These are phyloP conservation scores for Aspergillus steynii DNA, from an alignment of 495 filamentous ascomycete species.

Conservation along the genomic window DNA sequence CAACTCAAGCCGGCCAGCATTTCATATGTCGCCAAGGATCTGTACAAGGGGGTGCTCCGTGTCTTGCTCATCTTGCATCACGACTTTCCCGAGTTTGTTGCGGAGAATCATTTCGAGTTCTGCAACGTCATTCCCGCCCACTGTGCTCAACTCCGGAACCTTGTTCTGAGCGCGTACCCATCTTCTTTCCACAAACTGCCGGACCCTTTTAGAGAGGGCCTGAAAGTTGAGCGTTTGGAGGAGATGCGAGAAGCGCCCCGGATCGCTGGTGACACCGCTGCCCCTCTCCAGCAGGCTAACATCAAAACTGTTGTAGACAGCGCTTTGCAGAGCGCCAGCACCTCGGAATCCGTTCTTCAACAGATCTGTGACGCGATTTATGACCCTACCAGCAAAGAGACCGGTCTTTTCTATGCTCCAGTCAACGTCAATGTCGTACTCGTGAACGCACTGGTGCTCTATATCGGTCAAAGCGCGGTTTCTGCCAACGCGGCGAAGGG, in stretches of 20 bases:
- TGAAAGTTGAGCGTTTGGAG: conserved; percentile 79
- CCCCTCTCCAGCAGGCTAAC: conserved; percentile 58
- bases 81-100: conserved; percentile 91
- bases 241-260: conserved; percentile 69
- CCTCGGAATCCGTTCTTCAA: conserved; percentile 65
- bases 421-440: conserved; percentile 69
- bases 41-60: conserved; percentile 82
- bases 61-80: conserved; percentile 84
- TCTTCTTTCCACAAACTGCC: conserved; percentile 72
- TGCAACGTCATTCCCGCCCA: conserved; percentile 83
- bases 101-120: conserved; percentile 80
- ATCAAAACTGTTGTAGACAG: conserved; percentile 69
- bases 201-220: conserved; percentile 75
- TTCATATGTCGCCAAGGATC: conserved; percentile 69
- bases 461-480: conserved; percentile 74
- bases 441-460: conserved; percentile 78
- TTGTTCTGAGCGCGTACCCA: conserved; percentile 83
- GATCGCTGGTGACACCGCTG: conserved; percentile 61
- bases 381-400: conserved; percentile 50
- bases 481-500: conserved; percentile 55
- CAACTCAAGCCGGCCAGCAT: conserved; percentile 74
- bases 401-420: conserved; percentile 59
- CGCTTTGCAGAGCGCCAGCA: conserved; percentile 57
- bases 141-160: conserved; percentile 84
- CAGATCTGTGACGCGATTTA: conserved; percentile 69